Percentiles rank a stretch among this genome's conserved stretches.
phyloP scores from a whole-genome alignment of 2,329 filamentous ascomycete species.

The Penicillium polonicum region DNA sequence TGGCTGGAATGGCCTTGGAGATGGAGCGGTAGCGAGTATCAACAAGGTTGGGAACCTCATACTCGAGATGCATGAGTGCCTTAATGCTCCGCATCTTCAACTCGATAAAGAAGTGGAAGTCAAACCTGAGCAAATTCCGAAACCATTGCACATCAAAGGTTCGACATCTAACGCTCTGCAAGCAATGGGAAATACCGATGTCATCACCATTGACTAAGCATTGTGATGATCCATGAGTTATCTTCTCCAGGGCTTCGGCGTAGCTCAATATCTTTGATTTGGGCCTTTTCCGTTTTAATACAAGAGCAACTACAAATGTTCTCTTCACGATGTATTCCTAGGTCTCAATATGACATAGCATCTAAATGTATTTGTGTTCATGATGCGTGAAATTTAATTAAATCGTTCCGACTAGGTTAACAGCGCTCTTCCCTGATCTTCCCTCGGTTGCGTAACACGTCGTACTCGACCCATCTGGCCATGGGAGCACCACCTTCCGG shows the following conservation, averaged over 20 bases:
- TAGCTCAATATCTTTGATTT: not conserved
- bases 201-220: constrained; percentile 40
- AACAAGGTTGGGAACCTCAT: constrained; percentile 37
- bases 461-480: constrained; percentile 86
- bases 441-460: constrained; percentile 61
- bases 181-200: constrained; percentile 24
- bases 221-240: not conserved
- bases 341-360: constrained; percentile 15
- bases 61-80: constrained; percentile 32
- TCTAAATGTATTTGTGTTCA: constrained; percentile 4
- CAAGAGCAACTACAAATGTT: constrained; percentile 4
- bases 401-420: constrained; percentile 29
- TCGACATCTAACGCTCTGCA: constrained; percentile 3
- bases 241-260: not conserved
- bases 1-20: constrained; percentile 43
- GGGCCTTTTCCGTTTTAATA: constrained; percentile 4
- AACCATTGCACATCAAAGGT: not conserved
- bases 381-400: constrained; percentile 5
- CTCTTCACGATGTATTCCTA: constrained; percentile 24
- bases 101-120: constrained; percentile 9
- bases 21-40: constrained; percentile 37
- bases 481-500: constrained; percentile 66
- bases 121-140: constrained; percentile 6
- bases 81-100: constrained; percentile 21
- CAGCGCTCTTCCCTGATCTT: constrained; percentile 63